Evolutionary conservation across 352 stramenopile species (phyloP).

Genomic region (Globisporangium viniferum): DNA sequence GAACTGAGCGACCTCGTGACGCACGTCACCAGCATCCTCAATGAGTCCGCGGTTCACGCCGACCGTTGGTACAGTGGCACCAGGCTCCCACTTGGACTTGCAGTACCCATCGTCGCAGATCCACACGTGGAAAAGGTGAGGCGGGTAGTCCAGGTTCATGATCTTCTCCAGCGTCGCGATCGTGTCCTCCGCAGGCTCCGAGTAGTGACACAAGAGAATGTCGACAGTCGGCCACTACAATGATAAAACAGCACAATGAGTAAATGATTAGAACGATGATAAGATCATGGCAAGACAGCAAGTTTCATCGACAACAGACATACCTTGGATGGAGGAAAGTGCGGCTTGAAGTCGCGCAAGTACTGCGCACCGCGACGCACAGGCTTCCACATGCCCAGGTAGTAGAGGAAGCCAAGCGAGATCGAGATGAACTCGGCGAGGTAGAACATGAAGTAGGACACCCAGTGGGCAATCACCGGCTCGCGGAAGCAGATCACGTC

Average conservation of each 20-base stretch:
- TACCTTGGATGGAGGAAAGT: constrained; percentile 54
- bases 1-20: constrained; percentile 70
- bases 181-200: constrained; percentile 71
- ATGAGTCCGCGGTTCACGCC: constrained; percentile 64
- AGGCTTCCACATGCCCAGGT: constrained; percentile 78
- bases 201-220: constrained; percentile 75
- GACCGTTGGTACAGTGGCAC: constrained; percentile 48
- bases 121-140: constrained; percentile 65
- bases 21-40: constrained; percentile 68
- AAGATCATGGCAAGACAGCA: background rate
- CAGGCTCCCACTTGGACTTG: constrained; percentile 60
- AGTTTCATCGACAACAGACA: background rate
- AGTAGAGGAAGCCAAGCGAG: constrained; percentile 64
- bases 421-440: constrained; percentile 74
- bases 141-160: constrained; percentile 73
- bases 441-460: constrained; percentile 74
- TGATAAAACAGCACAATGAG: background rate
- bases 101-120: constrained; percentile 79
- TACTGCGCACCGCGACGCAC: constrained; percentile 69
- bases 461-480: constrained; percentile 53
- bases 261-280: background rate
- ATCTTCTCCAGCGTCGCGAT: constrained; percentile 74
- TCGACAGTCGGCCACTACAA: constrained; percentile 68
- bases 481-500: constrained; percentile 64
- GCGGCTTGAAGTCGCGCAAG: constrained; percentile 63